phyloP scores from a whole-genome alignment of 371 early-diverging fungal species.

The Batkoa obscura region DNA sequence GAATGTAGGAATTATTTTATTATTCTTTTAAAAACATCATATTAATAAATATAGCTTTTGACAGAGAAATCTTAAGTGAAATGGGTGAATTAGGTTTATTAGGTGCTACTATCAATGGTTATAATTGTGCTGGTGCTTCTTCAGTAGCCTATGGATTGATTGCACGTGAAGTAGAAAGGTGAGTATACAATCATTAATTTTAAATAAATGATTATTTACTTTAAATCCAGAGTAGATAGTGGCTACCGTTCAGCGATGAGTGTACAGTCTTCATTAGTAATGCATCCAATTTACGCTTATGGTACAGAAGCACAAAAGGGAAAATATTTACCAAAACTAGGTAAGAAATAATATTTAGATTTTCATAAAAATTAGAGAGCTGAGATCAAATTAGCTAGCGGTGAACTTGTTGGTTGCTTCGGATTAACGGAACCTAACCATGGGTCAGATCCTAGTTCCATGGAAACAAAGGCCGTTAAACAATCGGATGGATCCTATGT shows the following conservation, averaged over 20 bases:
- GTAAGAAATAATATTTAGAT: slow-evolving; percentile 25
- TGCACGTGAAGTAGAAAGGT: slow-evolving; percentile 89
- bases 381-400: slow-evolving; percentile 38
- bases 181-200: slow-evolving; percentile 5
- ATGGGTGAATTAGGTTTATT: slow-evolving; percentile 90
- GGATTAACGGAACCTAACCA: slow-evolving; percentile 97
- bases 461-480: slow-evolving; percentile 80
- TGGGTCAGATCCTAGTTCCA: slow-evolving; percentile 86
- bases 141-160: slow-evolving; percentile 92
- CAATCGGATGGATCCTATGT: slow-evolving; percentile 54
- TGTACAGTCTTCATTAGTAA: slow-evolving; percentile 92
- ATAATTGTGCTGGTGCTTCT: slow-evolving; percentile 93
- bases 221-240: slow-evolving; percentile 56
- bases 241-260: slow-evolving; percentile 97
- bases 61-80: slow-evolving; percentile 76
- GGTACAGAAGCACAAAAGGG: slow-evolving; percentile 80
- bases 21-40: background rate
- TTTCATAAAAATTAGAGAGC: background rate
- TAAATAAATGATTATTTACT: background rate
- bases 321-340: slow-evolving; percentile 79
- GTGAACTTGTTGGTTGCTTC: slow-evolving; percentile 79
- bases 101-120: slow-evolving; percentile 90
- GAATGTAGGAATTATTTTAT: slow-evolving; percentile 36
- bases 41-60: slow-evolving; percentile 34
- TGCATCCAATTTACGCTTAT: slow-evolving; percentile 93